Percentiles rank a stretch among this genome's conserved stretches.
Evolutionary conservation across 148 eudicot genomes (phyloP).

Genomic region (Spergularia marina): DNA sequence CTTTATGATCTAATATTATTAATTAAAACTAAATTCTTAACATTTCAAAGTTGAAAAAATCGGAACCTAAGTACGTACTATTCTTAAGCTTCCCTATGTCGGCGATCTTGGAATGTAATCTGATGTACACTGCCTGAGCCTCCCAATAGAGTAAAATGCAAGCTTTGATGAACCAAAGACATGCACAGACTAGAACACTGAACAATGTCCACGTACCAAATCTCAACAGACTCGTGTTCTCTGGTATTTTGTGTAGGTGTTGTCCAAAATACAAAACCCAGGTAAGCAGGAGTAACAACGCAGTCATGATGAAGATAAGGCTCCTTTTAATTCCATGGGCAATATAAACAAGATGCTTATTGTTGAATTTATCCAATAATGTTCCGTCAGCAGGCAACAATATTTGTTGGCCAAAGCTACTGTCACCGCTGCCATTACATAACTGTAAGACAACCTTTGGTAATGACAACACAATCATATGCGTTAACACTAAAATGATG

Average conservation of each 20-base stretch:
- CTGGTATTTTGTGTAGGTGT: background rate
- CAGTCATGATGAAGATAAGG: conserved; percentile 18
- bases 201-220: conserved; percentile 12
- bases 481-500: background rate
- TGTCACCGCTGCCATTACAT: too few species aligned
- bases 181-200: background rate
- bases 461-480: background rate
- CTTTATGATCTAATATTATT: too few species aligned
- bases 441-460: background rate
- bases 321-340: conserved; percentile 17
- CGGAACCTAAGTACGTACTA: too few species aligned
- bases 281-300: conserved; percentile 11
- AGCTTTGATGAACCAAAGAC: conserved; percentile 21
- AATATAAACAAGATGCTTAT: conserved; percentile 5
- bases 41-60: too few species aligned
- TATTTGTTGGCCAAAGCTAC: too few species aligned
- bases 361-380: background rate
- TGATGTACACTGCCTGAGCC: background rate
- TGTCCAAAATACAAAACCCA: conserved; percentile 15
- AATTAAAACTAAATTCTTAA: too few species aligned
- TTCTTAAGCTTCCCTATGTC: background rate
- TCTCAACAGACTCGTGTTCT: background rate
- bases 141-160: conserved; percentile 17
- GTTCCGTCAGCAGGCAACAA: too few species aligned
- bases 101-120: background rate